These are phyloP conservation scores for Mycogone perniciosa DNA, from an alignment of 2,329 filamentous ascomycete species.

Conservation along the genomic window DNA sequence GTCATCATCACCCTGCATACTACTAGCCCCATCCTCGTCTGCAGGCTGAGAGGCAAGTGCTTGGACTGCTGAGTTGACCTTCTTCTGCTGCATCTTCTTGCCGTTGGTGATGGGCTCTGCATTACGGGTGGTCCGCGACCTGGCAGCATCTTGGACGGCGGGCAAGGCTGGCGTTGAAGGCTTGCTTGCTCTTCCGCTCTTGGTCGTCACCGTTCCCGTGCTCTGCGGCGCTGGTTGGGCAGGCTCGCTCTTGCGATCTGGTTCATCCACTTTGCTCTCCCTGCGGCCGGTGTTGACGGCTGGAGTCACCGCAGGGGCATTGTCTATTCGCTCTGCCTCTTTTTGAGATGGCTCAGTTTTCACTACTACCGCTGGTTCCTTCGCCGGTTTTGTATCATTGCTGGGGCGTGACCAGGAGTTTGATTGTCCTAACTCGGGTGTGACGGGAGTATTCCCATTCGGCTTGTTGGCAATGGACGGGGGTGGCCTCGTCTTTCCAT, in stretches of 20 bases:
- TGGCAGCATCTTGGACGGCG: conserved; percentile 47
- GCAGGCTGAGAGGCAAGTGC: conserved; percentile 28
- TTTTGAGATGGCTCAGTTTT: conserved; percentile 30
- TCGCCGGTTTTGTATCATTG: conserved; percentile 43
- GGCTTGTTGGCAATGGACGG: conserved; percentile 57
- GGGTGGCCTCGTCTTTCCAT: conserved; percentile 44
- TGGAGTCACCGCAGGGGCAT: conserved; percentile 18
- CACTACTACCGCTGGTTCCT: conserved; percentile 36
- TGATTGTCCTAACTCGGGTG: conserved; percentile 31
- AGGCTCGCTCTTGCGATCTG: conserved; percentile 39
- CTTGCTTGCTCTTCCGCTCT: conserved; percentile 60
- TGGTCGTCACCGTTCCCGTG: conserved; percentile 49
- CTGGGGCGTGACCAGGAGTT: conserved; percentile 25
- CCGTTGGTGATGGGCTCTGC: conserved; percentile 28
- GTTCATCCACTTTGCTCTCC: conserved; percentile 35
- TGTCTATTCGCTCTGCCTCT: conserved; percentile 21
- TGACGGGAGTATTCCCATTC: conserved; percentile 41
- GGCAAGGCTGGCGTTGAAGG: conserved; percentile 58
- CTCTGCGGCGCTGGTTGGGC: conserved; percentile 35
- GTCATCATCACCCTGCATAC: conserved; percentile 30
- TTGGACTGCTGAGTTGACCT: conserved; percentile 39
- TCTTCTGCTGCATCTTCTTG: conserved; percentile 58
- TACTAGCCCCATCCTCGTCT: conserved; percentile 39
- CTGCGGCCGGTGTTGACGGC: conserved; percentile 33
- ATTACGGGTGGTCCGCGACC: conserved; percentile 49